phyloP scores from a whole-genome alignment of 2,329 filamentous ascomycete species.

The Ophiocordyceps sinensis region DNA sequence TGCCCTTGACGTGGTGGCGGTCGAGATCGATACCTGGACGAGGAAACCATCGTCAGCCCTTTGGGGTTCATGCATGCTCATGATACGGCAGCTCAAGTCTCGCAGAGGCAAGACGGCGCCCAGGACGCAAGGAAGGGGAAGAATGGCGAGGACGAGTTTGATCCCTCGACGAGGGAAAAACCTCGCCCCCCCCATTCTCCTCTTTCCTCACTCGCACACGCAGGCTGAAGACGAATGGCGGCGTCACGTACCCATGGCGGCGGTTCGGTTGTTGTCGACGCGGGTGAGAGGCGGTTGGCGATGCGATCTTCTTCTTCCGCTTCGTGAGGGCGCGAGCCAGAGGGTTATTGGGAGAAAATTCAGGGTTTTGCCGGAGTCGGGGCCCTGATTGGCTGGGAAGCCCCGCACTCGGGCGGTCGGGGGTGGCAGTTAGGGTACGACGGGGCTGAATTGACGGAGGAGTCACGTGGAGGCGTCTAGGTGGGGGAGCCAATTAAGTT shows the following conservation, averaged over 20 bases:
- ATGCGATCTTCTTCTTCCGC: slow-evolving; percentile 8
- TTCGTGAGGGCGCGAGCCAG: slow-evolving; percentile 1
- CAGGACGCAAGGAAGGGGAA: slow-evolving; percentile 1
- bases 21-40: slow-evolving; percentile 57
- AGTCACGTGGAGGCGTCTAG: neutral
- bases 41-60: slow-evolving; percentile 46
- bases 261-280: slow-evolving; percentile 27
- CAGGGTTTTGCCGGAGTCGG: slow-evolving; percentile 11
- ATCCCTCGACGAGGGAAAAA: neutral
- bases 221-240: slow-evolving; percentile 19
- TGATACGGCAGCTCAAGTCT: slow-evolving; percentile 18
- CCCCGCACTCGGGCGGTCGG: slow-evolving; percentile 22
- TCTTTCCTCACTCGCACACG: slow-evolving; percentile 35
- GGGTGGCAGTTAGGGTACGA: slow-evolving; percentile 30
- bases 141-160: neutral
- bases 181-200: neutral
- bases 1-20: slow-evolving; percentile 53
- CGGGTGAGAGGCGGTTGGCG: slow-evolving; percentile 21
- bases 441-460: no score
- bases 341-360: slow-evolving; percentile 13
- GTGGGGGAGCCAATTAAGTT: no score
- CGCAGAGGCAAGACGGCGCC: slow-evolving; percentile 6
- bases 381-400: slow-evolving; percentile 4
- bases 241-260: slow-evolving; percentile 48
- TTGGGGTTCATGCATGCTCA: slow-evolving; percentile 46